phyloP scores from a whole-genome alignment of 148 eudicot species.

The Mesembryanthemum crystallinum region DNA sequence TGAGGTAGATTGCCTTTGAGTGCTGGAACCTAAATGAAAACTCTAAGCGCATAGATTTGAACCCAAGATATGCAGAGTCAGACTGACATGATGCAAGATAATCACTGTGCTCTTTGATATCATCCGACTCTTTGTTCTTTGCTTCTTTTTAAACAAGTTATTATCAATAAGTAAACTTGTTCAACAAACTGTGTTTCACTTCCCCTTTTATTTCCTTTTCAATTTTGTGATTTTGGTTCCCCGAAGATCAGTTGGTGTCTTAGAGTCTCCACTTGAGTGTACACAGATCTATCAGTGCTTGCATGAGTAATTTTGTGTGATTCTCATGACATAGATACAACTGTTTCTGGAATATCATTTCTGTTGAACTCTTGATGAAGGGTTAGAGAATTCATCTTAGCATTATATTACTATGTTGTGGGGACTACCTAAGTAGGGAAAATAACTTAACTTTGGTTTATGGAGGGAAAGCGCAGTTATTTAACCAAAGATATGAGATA shows the following conservation, averaged over 20 bases:
- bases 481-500: no score
- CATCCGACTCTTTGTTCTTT: background rate
- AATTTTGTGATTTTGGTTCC: no score
- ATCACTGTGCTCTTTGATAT: background rate
- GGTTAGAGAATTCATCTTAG: background rate
- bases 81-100: background rate
- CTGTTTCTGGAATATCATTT: background rate
- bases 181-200: no score
- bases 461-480: background rate
- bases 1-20: background rate
- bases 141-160: background rate
- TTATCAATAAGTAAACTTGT: background rate
- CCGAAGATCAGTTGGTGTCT: background rate
- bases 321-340: background rate
- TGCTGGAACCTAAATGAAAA: background rate
- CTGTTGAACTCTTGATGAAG: background rate
- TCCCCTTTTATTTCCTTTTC: no score
- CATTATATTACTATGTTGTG: background rate
- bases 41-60: background rate
- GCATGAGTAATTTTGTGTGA: background rate
- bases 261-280: no score
- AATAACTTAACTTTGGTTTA: no score
- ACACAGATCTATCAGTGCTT: background rate
- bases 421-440: background rate
- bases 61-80: background rate